Conservation (phyloP, 164 flowering plant genomes). For the Paratinospora sagittata region DNA sequence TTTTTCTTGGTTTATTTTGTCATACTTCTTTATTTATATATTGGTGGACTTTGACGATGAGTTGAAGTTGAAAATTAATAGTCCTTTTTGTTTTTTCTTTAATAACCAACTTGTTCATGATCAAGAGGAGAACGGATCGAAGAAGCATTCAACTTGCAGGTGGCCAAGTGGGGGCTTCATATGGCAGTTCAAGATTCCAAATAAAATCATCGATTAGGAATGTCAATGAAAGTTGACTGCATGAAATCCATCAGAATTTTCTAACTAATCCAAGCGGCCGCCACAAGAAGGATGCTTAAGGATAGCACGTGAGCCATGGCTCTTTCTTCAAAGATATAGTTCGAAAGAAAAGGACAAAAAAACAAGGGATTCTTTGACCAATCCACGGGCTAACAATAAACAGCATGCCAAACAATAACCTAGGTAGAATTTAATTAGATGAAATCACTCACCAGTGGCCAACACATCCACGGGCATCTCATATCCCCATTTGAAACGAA, state of each 20-base stretch:
- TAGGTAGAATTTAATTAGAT: neutral
- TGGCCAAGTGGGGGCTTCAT: too few relatives aligned
- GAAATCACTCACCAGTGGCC: conserved; percentile 61
- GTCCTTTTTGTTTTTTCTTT: too few relatives aligned
- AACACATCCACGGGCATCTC: conserved; percentile 92
- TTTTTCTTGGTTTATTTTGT: too few relatives aligned
- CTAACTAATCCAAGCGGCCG: neutral
- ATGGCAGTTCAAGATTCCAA: too few relatives aligned
- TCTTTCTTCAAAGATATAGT: neutral
- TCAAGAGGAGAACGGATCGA: too few relatives aligned
- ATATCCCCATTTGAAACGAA: conserved; percentile 80
- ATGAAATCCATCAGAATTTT: neutral
- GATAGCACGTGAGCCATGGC: neutral
- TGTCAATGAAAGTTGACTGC: neutral
- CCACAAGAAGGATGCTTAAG: neutral
- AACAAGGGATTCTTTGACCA: neutral
- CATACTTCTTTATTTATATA: too few relatives aligned
- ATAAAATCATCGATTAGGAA: neutral
- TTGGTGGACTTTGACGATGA: too few relatives aligned
- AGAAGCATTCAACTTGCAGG: too few relatives aligned
- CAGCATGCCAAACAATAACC: neutral
- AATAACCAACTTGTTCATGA: too few relatives aligned
- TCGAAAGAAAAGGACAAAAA: too few relatives aligned
- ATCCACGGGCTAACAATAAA: neutral
- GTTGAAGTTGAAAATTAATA: too few relatives aligned